Conservation (phyloP, 495 filamentous ascomycete species). For the Astrocystis sublimbata region DNA sequence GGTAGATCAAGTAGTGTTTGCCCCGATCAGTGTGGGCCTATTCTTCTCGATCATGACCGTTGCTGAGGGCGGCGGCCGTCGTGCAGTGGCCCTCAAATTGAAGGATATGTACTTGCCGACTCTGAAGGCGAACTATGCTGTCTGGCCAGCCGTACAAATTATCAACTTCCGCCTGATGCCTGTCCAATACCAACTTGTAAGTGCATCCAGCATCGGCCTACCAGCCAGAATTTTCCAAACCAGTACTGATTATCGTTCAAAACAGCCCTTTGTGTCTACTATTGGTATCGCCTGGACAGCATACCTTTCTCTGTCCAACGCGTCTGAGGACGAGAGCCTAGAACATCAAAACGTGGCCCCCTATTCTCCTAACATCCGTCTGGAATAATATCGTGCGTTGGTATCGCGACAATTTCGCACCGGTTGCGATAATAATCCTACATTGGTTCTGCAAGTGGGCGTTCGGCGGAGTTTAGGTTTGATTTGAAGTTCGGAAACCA, state of each 20-base stretch:
- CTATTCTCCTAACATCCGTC: conserved; percentile 33
- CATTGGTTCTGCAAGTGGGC: conserved; percentile 7
- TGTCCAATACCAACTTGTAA: conserved; percentile 93
- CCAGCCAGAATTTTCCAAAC: background rate
- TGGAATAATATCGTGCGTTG: conserved; percentile 25
- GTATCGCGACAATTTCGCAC: background rate
- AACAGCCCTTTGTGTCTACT: conserved; percentile 91
- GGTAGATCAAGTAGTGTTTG: conserved; percentile 94
- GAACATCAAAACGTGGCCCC: conserved; percentile 26
- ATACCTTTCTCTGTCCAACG: conserved; percentile 92
- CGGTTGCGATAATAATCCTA: background rate
- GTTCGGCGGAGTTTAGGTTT: background rate
- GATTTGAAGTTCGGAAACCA: background rate
- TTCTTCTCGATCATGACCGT: conserved; percentile 98
- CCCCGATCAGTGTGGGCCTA: conserved; percentile 79
- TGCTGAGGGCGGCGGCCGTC: conserved; percentile 85
- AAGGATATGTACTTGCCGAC: conserved; percentile 91
- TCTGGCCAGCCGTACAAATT: conserved; percentile 96
- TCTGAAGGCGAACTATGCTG: conserved; percentile 91
- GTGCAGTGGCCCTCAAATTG: conserved; percentile 81
- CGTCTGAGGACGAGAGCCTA: conserved; percentile 63
- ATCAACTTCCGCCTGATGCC: conserved; percentile 96
- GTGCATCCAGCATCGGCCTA: conserved; percentile 36
- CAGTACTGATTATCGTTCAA: conserved; percentile 14
- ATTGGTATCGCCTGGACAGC: conserved; percentile 99